Percentiles rank a stretch among this genome's conserved stretches.
These are phyloP conservation scores for Paramyrothecium sp. DNA, from an alignment of 2,329 filamentous ascomycete genomes.

Conservation along the genomic window DNA sequence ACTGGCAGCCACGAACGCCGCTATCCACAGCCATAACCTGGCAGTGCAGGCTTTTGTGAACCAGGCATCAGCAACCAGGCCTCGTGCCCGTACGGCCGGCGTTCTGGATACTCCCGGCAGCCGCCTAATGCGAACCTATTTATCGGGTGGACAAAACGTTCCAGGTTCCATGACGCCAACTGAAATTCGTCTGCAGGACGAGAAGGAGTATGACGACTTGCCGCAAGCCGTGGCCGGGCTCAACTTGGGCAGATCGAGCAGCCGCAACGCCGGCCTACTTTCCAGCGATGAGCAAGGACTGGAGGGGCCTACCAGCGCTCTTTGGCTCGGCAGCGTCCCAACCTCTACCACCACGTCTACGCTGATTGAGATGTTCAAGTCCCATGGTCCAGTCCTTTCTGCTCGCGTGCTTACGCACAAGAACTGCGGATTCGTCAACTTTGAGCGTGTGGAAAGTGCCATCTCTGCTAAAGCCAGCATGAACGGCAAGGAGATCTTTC, in stretches of 20 bases:
- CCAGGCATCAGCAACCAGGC: constrained; percentile 77
- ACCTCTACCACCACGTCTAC: constrained; percentile 96
- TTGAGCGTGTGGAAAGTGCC: constrained; percentile 86
- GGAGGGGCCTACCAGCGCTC: constrained; percentile 85
- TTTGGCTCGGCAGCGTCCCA: constrained; percentile 97
- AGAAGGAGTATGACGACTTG: constrained; percentile 76
- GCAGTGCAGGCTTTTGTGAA: constrained; percentile 90
- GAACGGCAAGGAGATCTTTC: constrained; percentile 98
- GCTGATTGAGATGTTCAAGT: constrained; percentile 89
- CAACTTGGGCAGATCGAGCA: constrained; percentile 66
- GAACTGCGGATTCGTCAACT: constrained; percentile 99
- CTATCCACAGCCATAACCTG: constrained; percentile 87
- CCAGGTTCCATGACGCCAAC: constrained; percentile 74
- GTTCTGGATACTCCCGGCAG: constrained; percentile 78
- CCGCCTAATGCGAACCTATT: constrained; percentile 68
- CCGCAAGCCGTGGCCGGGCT: constrained; percentile 80
- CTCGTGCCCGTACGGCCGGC: constrained; percentile 86
- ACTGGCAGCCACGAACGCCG: constrained; percentile 62
- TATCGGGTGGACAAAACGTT: constrained; percentile 67
- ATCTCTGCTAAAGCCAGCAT: constrained; percentile 83
- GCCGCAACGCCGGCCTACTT: constrained; percentile 66
- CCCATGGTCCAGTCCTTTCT: constrained; percentile 88
- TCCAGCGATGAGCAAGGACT: constrained; percentile 74
- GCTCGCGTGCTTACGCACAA: constrained; percentile 95
- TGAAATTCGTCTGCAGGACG: constrained; percentile 73